Percentiles rank a stretch among this genome's conserved stretches.
phyloP scores from a whole-genome alignment of 495 filamentous ascomycete species.

The Rostrohypoxylon terebratum region DNA sequence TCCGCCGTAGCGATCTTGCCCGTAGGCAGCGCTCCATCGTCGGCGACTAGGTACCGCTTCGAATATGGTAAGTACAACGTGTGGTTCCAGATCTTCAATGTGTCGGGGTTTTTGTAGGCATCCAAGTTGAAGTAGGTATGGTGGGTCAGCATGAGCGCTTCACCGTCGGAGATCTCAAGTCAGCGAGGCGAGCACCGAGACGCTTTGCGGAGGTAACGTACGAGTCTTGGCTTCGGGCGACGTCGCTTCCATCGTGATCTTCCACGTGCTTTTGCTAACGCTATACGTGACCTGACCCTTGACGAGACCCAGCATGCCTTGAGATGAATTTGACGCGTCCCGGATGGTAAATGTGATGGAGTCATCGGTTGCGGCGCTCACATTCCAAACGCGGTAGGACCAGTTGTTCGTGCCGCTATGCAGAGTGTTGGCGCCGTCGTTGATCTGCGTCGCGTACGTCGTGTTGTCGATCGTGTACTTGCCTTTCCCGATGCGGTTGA shows the following conservation, averaged over 20 bases:
- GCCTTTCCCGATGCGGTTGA: constrained; percentile 67
- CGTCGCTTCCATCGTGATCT: constrained; percentile 65
- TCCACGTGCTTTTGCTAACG: constrained; percentile 61
- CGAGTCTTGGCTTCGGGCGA: constrained; percentile 64
- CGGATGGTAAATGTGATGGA: constrained; percentile 83
- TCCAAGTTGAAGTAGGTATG: constrained; percentile 92
- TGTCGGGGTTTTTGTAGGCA: constrained; percentile 71
- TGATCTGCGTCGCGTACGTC: constrained; percentile 62
- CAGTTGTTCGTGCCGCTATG: constrained; percentile 72
- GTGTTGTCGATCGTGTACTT: constrained; percentile 64
- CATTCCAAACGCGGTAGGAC: constrained; percentile 66
- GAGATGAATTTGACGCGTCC: constrained; percentile 71
- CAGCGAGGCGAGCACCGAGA: constrained; percentile 39
- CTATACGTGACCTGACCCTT: constrained; percentile 80
- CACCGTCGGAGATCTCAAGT: constrained; percentile 41
- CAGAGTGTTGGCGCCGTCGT: constrained; percentile 69
- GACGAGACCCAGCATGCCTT: constrained; percentile 80
- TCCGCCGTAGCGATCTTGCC: constrained; percentile 73
- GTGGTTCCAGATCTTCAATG: constrained; percentile 75
- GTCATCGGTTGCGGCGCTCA: constrained; percentile 66
- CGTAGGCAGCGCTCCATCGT: constrained; percentile 78
- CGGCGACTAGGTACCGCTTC: constrained; percentile 72
- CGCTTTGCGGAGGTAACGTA: constrained; percentile 47
- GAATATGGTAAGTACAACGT: constrained; percentile 78
- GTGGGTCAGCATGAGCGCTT: constrained; percentile 75